A percentile compares a stretch with the other conserved stretches of the same genome.
These are phyloP conservation scores for Entomortierella lignicola DNA, from an alignment of 192 early-diverging fungal species.

Conservation along the genomic window DNA sequence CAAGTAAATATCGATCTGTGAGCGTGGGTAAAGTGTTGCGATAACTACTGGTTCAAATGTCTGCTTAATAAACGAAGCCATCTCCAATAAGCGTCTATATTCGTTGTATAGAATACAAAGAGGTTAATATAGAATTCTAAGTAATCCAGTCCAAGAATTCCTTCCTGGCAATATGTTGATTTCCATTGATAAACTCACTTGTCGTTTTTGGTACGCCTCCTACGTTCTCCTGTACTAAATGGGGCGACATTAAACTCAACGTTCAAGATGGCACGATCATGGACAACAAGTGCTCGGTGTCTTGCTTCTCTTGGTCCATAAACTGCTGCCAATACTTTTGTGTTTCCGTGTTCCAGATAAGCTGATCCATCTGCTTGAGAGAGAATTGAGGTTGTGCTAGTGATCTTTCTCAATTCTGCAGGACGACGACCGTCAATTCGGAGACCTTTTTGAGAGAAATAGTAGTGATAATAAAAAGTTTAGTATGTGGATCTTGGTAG, in stretches of 20 bases:
- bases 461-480: too few species aligned
- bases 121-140: too few species aligned
- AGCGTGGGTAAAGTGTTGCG: slow-evolving; percentile 79
- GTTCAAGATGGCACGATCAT: slow-evolving; percentile 83
- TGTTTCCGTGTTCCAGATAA: slow-evolving; percentile 96
- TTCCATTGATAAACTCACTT: slow-evolving; percentile 62
- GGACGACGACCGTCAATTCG: slow-evolving; percentile 92
- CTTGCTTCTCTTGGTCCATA: slow-evolving; percentile 93
- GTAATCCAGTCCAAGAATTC: too few species aligned
- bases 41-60: slow-evolving; percentile 93
- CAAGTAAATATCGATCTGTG: slow-evolving; percentile 93
- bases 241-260: slow-evolving; percentile 94
- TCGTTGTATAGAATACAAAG: slow-evolving; percentile 3
- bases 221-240: slow-evolving; percentile 91
- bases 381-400: slow-evolving; percentile 81
- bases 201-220: slow-evolving; percentile 86
- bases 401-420: slow-evolving; percentile 88
- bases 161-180: too few species aligned
- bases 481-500: too few species aligned
- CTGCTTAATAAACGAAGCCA: slow-evolving; percentile 85
- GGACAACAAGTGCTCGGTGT: slow-evolving; percentile 61
- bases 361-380: slow-evolving; percentile 92
- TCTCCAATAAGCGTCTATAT: slow-evolving; percentile 84
- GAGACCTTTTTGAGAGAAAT: slow-evolving; percentile 81
- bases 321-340: slow-evolving; percentile 90